Conservation (phyloP, 2,329 filamentous ascomycete genomes). For the Xylaria sp. region DNA sequence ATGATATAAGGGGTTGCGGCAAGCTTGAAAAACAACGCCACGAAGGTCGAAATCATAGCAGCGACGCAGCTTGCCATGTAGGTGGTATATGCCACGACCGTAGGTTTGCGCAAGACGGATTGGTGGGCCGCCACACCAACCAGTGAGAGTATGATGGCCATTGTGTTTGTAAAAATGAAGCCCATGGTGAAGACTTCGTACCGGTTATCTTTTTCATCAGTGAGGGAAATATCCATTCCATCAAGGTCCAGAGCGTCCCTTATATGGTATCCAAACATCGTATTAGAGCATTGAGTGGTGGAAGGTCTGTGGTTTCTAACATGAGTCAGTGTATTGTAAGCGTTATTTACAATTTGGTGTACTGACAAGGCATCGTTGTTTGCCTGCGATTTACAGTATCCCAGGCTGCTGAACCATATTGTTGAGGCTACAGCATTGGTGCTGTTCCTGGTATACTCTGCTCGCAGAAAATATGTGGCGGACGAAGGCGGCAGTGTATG, state of each 20-base stretch:
- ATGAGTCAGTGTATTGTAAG: background rate
- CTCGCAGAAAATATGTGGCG: constrained; percentile 26
- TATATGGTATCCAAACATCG: constrained; percentile 22
- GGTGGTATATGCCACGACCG: constrained; percentile 8
- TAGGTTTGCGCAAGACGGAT: constrained; percentile 16
- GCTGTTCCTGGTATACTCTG: constrained; percentile 20
- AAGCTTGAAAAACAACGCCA: constrained; percentile 29
- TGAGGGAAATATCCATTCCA: background rate
- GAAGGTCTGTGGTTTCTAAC: background rate
- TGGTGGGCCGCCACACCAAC: constrained; percentile 26
- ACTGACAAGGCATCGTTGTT: constrained; percentile 29
- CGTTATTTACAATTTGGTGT: background rate
- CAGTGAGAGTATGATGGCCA: constrained; percentile 25
- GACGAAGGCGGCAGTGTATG: constrained; percentile 27
- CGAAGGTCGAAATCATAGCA: constrained; percentile 21
- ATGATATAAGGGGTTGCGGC: constrained; percentile 15
- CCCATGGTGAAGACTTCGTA: constrained; percentile 22
- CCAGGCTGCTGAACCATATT: constrained; percentile 32
- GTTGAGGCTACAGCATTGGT: constrained; percentile 16
- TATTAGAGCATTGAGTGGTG: background rate
- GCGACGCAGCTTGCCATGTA: constrained; percentile 21
- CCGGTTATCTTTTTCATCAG: background rate
- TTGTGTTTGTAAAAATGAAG: constrained; percentile 11
- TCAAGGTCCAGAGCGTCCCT: background rate
- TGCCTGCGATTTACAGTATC: constrained; percentile 29